Percentiles rank a stretch among this genome's conserved stretches.
Evolutionary conservation across 805 yeast species (phyloP).

Genomic region (Candida yuanshanica): DNA sequence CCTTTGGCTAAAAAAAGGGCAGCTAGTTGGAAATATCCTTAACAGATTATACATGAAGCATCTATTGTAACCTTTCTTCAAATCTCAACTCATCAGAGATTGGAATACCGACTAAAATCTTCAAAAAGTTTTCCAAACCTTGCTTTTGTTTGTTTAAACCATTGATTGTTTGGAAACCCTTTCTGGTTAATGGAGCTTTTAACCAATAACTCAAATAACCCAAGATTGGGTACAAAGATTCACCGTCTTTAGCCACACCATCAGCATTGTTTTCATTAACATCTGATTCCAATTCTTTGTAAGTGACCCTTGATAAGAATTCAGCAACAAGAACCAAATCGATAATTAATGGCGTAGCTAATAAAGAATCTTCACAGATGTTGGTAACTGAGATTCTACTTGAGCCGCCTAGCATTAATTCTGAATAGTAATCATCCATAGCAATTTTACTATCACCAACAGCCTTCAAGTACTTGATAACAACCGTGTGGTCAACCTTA

Average conservation of each 20-base stretch:
- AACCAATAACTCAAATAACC: conserved; percentile 91
- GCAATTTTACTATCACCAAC: conserved; percentile 97
- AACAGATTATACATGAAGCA: too few species aligned
- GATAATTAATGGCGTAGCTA: conserved; percentile 91
- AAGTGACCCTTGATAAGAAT: conserved; percentile 80
- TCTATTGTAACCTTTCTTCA: conserved; percentile 68
- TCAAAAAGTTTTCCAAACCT: conserved; percentile 85
- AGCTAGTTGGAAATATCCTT: too few species aligned
- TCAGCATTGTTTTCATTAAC: conserved; percentile 16
- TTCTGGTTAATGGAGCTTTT: conserved; percentile 91
- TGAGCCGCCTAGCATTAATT: conserved; percentile 96
- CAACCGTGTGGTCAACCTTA: conserved; percentile 88
- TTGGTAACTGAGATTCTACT: conserved; percentile 91
- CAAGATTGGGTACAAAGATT: conserved; percentile 73
- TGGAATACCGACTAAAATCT: conserved; percentile 86
- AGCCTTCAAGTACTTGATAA: conserved; percentile 88
- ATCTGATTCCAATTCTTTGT: conserved; percentile 43
- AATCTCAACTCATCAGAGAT: conserved; percentile 88
- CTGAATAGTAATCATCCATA: conserved; percentile 97
- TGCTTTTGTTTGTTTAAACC: conserved; percentile 93
- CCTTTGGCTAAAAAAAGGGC: too few species aligned
- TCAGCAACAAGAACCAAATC: conserved; percentile 89
- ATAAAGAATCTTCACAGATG: conserved; percentile 91
- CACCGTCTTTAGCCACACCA: conserved; percentile 23
- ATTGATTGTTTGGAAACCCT: conserved; percentile 84